Evolutionary conservation across 2,329 filamentous ascomycete species (phyloP), one percentile per base, ranked within the genome.

Genomic region (Fusarium odoratissimum): DNA sequence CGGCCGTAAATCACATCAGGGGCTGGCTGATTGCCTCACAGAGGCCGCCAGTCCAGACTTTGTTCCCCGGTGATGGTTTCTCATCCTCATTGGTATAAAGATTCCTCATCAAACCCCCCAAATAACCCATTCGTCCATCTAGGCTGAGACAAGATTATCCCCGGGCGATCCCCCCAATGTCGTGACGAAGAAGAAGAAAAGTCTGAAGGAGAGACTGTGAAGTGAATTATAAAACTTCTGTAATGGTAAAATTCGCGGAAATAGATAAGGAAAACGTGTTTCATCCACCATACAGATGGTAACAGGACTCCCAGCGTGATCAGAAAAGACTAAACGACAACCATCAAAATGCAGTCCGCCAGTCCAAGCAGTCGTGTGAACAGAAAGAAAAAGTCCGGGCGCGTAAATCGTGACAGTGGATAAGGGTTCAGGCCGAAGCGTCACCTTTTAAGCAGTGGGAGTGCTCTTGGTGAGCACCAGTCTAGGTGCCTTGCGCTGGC

Each of bases 401-500:
- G 78, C 82, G 75, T 83, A 81, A 82, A 78, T 83, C 82, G 78
- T 77, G 72, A 80, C 73, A 77, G 71, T 71, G 64, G 64, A 67
- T 58, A 64, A 74, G 66, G 63, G 66, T 74, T 60, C 55, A 28
- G 60, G 73, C 60, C 61, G 57, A 68, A 70, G 75, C 71, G 56
- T 76, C 68, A 76, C 74, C 74, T 74, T 56, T 52, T 68, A 76
- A 72, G 69, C 75, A 69, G 67, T 62, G 21, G 72, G 52, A 8
- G 63, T 77, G 69, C 58, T 76, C 81, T 91, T 95, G 75, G 93
- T 95, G 75, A 98, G 88, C 75, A 98, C 92, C 79, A 97, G 90
- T 87, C 95, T 92, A 60, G 94, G 92, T 76, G 92, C 93, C 86
- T 92, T 95, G 83, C 94, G 93, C 83, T 94, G 91, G 66, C 88